Evolutionary conservation across 177 flowering plant genomes (phyloP).

Genomic region (Vitis hybrid): DNA sequence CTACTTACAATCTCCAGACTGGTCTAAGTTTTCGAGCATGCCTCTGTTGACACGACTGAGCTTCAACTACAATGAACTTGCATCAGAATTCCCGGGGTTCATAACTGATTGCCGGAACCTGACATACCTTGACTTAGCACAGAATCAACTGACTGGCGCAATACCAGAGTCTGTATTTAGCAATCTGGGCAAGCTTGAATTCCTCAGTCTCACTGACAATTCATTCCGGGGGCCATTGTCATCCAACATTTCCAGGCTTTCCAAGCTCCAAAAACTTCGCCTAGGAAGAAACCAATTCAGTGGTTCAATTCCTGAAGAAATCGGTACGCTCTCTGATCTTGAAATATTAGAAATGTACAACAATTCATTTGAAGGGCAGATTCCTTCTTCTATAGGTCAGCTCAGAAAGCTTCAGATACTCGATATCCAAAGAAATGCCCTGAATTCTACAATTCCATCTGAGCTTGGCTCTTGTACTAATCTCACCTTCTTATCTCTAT

Average conservation of each 20-base stretch:
- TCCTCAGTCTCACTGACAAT: conserved; percentile 44
- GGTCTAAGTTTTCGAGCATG: conserved; percentile 40
- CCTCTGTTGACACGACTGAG: conserved; percentile 39
- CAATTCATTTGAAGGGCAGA: conserved; percentile 27
- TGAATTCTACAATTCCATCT: conserved; percentile 47
- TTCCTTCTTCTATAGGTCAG: neutral
- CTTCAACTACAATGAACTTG: conserved; percentile 26
- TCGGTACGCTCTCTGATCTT: conserved; percentile 43
- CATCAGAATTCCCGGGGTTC: conserved; percentile 43
- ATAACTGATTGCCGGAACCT: conserved; percentile 36
- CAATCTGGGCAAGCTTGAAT: conserved; percentile 42
- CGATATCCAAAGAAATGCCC: conserved; percentile 26
- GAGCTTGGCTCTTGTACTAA: conserved; percentile 46
- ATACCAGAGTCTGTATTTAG: conserved; percentile 42
- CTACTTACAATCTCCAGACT: conserved; percentile 43
- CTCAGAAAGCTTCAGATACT: conserved; percentile 20
- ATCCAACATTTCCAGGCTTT: conserved; percentile 40
- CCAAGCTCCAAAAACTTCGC: conserved; percentile 36
- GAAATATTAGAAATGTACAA: conserved; percentile 27
- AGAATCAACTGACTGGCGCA: conserved; percentile 43
- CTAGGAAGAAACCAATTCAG: conserved; percentile 31
- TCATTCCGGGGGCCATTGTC: conserved; percentile 44
- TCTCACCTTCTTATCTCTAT: conserved; percentile 38
- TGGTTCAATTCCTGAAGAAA: conserved; percentile 40
- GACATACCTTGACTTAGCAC: conserved; percentile 49